Conservation (phyloP, 2,329 filamentous ascomycete genomes). For the Sporothrix protearum region DNA sequence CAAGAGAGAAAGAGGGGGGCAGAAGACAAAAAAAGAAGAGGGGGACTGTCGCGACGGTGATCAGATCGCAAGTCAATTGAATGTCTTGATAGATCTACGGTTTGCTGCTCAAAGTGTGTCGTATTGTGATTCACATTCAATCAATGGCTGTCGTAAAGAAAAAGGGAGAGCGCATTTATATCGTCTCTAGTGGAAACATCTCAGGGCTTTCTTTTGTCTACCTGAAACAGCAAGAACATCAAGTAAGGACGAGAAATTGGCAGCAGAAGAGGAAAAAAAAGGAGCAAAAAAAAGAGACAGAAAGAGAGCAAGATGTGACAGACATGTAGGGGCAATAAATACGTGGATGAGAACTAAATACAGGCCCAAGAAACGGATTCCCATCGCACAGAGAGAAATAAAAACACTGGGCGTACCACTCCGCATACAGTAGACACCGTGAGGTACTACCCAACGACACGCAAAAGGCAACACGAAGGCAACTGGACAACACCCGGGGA, state of each 20-base stretch:
- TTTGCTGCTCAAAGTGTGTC: background rate
- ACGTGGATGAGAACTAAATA: background rate
- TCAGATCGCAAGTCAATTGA: background rate
- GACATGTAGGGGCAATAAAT: background rate
- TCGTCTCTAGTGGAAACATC: background rate
- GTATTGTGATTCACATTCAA: background rate
- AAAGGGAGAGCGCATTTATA: background rate
- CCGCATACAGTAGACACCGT: background rate
- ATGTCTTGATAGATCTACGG: background rate
- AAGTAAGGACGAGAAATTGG: background rate
- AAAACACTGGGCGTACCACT: background rate
- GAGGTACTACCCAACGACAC: background rate
- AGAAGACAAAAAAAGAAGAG: background rate
- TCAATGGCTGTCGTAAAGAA: background rate
- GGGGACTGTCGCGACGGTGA: background rate
- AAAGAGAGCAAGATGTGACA: background rate
- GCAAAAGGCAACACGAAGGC: background rate
- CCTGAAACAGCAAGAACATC: background rate
- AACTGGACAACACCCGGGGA: background rate
- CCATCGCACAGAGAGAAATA: background rate
- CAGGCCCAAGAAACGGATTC: background rate
- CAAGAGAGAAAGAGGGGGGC: background rate
- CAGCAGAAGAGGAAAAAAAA: background rate
- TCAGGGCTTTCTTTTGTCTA: background rate
- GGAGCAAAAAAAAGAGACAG: background rate